phyloP scores from a whole-genome alignment of 176 grass and related monocot species.

The Guadua angustifolia region DNA sequence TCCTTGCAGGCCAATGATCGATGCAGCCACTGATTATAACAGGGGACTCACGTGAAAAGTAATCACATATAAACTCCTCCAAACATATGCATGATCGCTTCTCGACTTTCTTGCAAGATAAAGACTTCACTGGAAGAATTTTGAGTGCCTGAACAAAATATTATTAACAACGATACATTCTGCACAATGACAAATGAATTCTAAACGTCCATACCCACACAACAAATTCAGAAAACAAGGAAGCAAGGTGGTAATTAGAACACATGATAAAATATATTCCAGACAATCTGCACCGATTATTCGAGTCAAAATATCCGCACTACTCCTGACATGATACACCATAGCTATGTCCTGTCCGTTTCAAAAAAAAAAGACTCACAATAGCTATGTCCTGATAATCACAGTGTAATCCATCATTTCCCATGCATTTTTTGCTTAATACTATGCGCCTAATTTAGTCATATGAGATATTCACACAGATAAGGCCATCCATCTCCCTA shows the following conservation, averaged over 20 bases:
- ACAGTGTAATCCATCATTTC: background rate
- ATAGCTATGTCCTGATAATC: background rate
- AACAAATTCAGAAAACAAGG: slow-evolving; percentile 3
- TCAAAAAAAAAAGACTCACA: background rate
- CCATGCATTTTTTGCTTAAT: background rate
- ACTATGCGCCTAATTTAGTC: background rate
- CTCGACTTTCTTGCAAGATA: slow-evolving; percentile 76
- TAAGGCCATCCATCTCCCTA: background rate
- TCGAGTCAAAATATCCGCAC: background rate
- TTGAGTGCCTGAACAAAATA: slow-evolving; percentile 55
- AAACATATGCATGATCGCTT: slow-evolving; percentile 63
- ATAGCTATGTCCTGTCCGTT: background rate
- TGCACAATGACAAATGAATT: background rate
- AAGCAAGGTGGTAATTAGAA: background rate
- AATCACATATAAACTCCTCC: slow-evolving; percentile 88
- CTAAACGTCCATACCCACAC: background rate
- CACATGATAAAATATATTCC: background rate
- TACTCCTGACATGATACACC: background rate
- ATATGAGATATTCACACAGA: background rate
- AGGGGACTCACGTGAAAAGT: slow-evolving; percentile 68
- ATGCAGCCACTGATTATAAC: slow-evolving; percentile 86
- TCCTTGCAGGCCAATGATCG: slow-evolving; percentile 83
- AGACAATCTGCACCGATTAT: background rate
- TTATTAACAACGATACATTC: slow-evolving; percentile 4
- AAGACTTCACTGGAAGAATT: slow-evolving; percentile 65